Base-by-base conservation (phyloP, 306 rosid genomes). In the Psophocarpus tetragonolobus region DNA sequence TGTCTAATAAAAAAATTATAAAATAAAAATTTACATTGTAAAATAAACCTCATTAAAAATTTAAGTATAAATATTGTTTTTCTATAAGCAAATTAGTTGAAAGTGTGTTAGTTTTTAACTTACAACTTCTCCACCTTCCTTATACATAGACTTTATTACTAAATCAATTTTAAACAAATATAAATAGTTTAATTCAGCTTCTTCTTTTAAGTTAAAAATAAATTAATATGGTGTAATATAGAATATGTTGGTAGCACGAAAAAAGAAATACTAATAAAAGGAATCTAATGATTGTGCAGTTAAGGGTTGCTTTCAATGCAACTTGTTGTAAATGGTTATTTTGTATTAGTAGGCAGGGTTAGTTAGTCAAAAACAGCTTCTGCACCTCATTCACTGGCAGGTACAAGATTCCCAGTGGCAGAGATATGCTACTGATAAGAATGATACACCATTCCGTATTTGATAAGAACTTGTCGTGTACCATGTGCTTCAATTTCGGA, bases 281-380 rank as follows among this genome's bases (percentile, higher is more conserved):
- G 41, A 39, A 56, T 30, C 32, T 81, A 38, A 36, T 61, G 71
- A 67, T 68, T 78, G 70, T 64, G 80, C 88, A 21, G 82, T 82
- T 79, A 78, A 45, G 84, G 82, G 88, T 82, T 70, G 84, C 80
- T 82, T 70, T 85, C 84, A 11, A 48, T 27, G 76, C 47, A 45
- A 71, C 64, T 42, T 42, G 54, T 66, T 75, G 63, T 74, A 76
- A 81, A 54, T 68, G 74, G 58, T 81, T 10, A 21, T 81, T 81
- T 58, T 76, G 54, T 32, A 54, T 41, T 14, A 44, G 27, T 58
- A 48, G 35, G 0, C 26, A 20, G 51, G 66, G 32, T 12, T 51
- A 60, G 80, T 78, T 74, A 78, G 91, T 88, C 90, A 87, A 85
- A 85, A 71, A 70, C 78, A 62, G 57, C 65, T 63, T 81, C 80